These are phyloP conservation scores for Podaxis sp. DNA, from an alignment of 768 basidiomycete genomes.

Conservation along the genomic window DNA sequence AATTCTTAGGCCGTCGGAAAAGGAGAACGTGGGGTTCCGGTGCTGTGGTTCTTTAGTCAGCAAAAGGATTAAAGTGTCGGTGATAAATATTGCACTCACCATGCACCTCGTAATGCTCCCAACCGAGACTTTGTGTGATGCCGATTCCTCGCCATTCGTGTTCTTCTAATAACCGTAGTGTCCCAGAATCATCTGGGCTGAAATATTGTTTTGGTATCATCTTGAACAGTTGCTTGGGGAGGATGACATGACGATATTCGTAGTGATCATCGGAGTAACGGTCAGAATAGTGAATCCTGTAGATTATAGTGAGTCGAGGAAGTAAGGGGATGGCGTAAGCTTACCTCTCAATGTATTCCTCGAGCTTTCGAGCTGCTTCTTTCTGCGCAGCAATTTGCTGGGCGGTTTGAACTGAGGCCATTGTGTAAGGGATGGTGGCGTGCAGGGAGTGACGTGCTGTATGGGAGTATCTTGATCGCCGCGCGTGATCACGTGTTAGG, in stretches of 20 bases:
- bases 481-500: conserved; percentile 1
- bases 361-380: conserved; percentile 48
- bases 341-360: conserved; percentile 79
- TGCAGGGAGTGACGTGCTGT: neutral
- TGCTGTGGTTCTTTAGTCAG: conserved; percentile 36
- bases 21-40: conserved; percentile 93
- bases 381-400: conserved; percentile 30
- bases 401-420: conserved; percentile 25
- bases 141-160: conserved; percentile 96
- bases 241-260: conserved; percentile 96
- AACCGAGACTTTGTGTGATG: conserved; percentile 92
- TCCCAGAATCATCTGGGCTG: conserved; percentile 66
- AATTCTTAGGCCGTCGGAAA: conserved; percentile 80
- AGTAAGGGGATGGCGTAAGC: conserved; percentile 11
- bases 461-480: conserved; percentile 7
- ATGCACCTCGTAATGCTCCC: conserved; percentile 98
- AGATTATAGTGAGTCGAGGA: conserved; percentile 16
- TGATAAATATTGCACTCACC: conserved; percentile 40
- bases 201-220: conserved; percentile 87
- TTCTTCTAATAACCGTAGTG: conserved; percentile 79
- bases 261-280: conserved; percentile 88
- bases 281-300: conserved; percentile 86
- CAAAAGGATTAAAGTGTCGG: neutral
- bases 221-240: conserved; percentile 93
- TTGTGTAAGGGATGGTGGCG: conserved; percentile 11